A percentile compares a stretch with the other conserved stretches of the same genome.
phyloP scores from a whole-genome alignment of 2,329 filamentous ascomycete species.

The Fusarium tuaranense region DNA sequence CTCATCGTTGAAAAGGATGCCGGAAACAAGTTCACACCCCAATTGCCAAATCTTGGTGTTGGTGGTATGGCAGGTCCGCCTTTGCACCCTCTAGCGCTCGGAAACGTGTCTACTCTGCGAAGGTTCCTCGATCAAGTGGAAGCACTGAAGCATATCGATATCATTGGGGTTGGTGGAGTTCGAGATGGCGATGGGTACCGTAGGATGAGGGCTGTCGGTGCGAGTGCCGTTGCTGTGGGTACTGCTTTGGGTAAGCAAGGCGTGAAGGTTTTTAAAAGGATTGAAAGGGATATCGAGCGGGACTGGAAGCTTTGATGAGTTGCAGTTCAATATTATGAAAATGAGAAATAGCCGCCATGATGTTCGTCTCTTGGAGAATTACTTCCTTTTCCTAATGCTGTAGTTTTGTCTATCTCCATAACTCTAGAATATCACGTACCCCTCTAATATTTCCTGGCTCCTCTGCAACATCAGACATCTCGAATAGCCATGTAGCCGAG shows the following conservation, averaged over 20 bases:
- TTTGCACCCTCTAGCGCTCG: slow-evolving; percentile 78
- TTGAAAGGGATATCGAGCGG: slow-evolving; percentile 49
- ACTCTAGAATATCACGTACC: too few relatives aligned
- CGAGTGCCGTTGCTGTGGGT: slow-evolving; percentile 74
- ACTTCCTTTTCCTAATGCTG: neutral
- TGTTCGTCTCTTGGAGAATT: neutral
- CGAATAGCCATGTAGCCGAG: neutral
- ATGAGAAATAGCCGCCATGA: neutral
- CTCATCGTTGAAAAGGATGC: slow-evolving; percentile 62
- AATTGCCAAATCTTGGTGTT: slow-evolving; percentile 67
- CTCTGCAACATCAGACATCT: neutral
- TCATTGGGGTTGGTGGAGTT: slow-evolving; percentile 82
- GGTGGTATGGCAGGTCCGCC: slow-evolving; percentile 80
- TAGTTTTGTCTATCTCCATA: too few relatives aligned
- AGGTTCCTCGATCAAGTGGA: slow-evolving; percentile 65
- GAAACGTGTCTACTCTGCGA: slow-evolving; percentile 79
- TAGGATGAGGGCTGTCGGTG: slow-evolving; percentile 76
- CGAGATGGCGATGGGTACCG: slow-evolving; percentile 70
- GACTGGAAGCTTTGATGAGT: neutral
- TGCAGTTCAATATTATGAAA: neutral
- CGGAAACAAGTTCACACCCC: slow-evolving; percentile 46
- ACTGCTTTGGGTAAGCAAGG: slow-evolving; percentile 76
- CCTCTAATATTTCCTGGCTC: neutral
- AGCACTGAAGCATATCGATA: slow-evolving; percentile 63
- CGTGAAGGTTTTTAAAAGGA: slow-evolving; percentile 70